Evolutionary conservation across 2,329 filamentous ascomycete species (phyloP), one percentile per base, ranked within the genome.

Genomic region (Paecilomyces variotii): DNA sequence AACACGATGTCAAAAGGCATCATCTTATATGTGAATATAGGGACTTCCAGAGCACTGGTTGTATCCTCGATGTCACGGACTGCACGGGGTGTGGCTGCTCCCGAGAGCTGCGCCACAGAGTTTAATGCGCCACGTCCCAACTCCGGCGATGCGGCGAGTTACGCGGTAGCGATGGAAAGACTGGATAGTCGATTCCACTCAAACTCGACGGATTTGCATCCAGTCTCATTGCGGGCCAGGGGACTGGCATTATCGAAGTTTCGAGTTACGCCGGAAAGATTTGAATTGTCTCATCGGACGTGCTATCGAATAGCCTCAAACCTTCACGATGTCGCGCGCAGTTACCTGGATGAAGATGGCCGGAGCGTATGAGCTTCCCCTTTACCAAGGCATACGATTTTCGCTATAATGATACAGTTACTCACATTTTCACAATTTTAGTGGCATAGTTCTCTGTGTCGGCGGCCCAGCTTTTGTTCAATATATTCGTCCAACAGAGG

Each of bases 381-480:
- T 59, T 61, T 55, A 49, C 53, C 60, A 60, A 56, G 26, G 59
- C 45, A 3, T 56, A 53, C 25, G 19, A 10, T 19, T 39, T 51
- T 11, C 50, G 49, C 35, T n/a, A 26, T 30, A 14, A 53, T 57
- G 6, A 57, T 28, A 34, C 39, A 5, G 27, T 25, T 12, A 27
- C 32, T 62, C 56, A 60, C 54, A 55, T 53, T 53, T 55, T 27
- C 24, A 25, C 35, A 39, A 54, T 26, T 57, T 62, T 67, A 97
- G 92, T 60, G 90, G 89, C 66, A 81, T 80, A 50, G 75, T 81
- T 53, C 80, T 94, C 66, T 87, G 85, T 68, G 81, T 97, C 60
- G 94, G 94, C 56, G 94, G 94, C 2, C 94, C 94, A 26, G 87
- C 88, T 14, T 78, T 97, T 56, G 88, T 93, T 51, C 84, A 87